A percentile compares a stretch with the other conserved stretches of the same genome.
Evolutionary conservation across 129 eudicot genomes (phyloP).

Genomic region (Helichrysum umbraculigerum): DNA sequence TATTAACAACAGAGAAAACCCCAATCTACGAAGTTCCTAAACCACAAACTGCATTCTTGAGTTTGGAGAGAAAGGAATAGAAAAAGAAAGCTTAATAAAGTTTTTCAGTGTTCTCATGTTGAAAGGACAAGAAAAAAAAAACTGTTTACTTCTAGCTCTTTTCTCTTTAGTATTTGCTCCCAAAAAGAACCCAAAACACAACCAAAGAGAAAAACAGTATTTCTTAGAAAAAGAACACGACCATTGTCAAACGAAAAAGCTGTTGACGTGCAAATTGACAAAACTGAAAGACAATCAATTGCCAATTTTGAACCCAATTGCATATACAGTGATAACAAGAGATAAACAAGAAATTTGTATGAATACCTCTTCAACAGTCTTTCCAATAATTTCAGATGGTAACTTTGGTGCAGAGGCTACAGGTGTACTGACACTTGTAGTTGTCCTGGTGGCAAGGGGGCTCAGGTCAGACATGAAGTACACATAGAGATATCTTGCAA

Average conservation of each 20-base stretch:
- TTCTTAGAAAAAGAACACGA: neutral
- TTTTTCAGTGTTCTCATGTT: neutral
- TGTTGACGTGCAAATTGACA: neutral
- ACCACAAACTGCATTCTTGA: neutral
- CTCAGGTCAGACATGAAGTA: slow-evolving; percentile 12
- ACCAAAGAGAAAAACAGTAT: neutral
- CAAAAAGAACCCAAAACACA: neutral
- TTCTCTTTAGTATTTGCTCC: neutral
- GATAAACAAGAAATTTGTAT: slow-evolving; percentile 6
- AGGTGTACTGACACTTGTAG: slow-evolving; percentile 44
- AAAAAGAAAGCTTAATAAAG: neutral
- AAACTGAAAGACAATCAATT: neutral
- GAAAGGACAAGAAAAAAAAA: neutral
- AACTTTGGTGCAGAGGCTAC: slow-evolving; percentile 65
- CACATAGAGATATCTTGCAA: slow-evolving; percentile 5
- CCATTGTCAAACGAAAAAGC: neutral
- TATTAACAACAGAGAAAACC: neutral
- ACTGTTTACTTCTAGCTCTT: neutral
- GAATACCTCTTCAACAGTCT: slow-evolving; percentile 89
- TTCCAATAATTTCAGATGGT: slow-evolving; percentile 97
- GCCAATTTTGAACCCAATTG: neutral
- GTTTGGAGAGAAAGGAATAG: neutral
- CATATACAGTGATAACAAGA: neutral
- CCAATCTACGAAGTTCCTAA: neutral
- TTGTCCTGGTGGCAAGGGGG: slow-evolving; percentile 46